Evolutionary conservation across 1,139 yeast genomes (phyloP).

Genomic region (Citeromyces siamensis): DNA sequence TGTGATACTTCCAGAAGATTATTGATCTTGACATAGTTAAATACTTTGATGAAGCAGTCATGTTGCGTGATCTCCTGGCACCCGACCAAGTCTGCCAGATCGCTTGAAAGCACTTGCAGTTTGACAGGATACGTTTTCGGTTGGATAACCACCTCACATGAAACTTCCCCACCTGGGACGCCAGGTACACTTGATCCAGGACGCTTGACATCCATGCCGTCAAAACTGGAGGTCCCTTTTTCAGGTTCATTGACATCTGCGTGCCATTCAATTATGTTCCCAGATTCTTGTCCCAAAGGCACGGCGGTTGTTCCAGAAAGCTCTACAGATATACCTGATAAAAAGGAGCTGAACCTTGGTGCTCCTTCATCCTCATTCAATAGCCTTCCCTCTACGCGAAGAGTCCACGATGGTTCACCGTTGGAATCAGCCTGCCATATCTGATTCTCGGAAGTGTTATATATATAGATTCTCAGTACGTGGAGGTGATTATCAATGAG

Average conservation of each 20-base stretch:
- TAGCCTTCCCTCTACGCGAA: slow-evolving; percentile 78
- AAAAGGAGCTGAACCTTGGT: slow-evolving; percentile 63
- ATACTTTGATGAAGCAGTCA: slow-evolving; percentile 70
- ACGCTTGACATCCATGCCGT: slow-evolving; percentile 82
- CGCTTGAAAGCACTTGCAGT: slow-evolving; percentile 48
- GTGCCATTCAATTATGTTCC: slow-evolving; percentile 53
- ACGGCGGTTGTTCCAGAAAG: slow-evolving; percentile 18
- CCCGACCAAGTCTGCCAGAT: slow-evolving; percentile 61
- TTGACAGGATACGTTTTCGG: slow-evolving; percentile 61
- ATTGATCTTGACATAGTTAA: slow-evolving; percentile 81
- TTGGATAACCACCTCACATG: slow-evolving; percentile 66
- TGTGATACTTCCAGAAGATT: slow-evolving; percentile 33
- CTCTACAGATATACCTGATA: slow-evolving; percentile 79
- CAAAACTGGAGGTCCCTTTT: slow-evolving; percentile 35
- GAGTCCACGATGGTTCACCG: slow-evolving; percentile 56
- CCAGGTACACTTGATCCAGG: slow-evolving; percentile 37
- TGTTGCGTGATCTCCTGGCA: slow-evolving; percentile 73
- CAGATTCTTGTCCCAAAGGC: not conserved
- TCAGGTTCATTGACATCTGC: slow-evolving; percentile 38
- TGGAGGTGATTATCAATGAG: slow-evolving; percentile 28
- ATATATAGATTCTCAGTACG: slow-evolving; percentile 64
- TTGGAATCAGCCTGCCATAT: slow-evolving; percentile 58
- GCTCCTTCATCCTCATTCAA: slow-evolving; percentile 31
- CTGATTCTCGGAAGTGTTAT: slow-evolving; percentile 76
- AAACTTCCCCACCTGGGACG: slow-evolving; percentile 32